These are phyloP conservation scores for Saccharata proteae DNA, from an alignment of 2,329 filamentous ascomycete genomes.

Conservation along the genomic window DNA sequence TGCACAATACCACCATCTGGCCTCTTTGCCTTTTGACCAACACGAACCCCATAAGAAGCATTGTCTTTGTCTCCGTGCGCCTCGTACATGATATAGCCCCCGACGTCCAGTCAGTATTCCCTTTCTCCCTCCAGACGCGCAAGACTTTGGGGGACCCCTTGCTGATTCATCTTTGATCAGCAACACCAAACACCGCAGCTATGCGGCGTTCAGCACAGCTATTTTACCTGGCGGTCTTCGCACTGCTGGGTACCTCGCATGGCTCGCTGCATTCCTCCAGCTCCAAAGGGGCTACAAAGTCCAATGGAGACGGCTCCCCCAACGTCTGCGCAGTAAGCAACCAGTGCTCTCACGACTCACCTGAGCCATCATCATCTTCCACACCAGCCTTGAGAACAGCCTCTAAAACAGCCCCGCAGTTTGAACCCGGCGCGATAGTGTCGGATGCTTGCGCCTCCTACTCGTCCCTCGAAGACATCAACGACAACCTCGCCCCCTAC, in stretches of 20 bases:
- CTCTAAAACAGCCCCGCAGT: slow-evolving; percentile 43
- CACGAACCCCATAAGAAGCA: too few species aligned
- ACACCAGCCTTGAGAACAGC: slow-evolving; percentile 14
- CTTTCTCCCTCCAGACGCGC: too few species aligned
- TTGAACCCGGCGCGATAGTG: slow-evolving; percentile 79
- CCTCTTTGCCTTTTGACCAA: too few species aligned
- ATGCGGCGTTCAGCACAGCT: slow-evolving; percentile 44
- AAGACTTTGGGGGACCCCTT: too few species aligned
- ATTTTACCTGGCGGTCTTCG: slow-evolving; percentile 52
- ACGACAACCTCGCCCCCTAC: slow-evolving; percentile 61
- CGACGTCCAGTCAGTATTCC: too few species aligned
- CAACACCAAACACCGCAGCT: too few species aligned
- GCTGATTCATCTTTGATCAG: too few species aligned
- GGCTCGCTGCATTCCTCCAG: slow-evolving; percentile 19
- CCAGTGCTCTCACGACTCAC: slow-evolving; percentile 12
- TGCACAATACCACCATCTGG: too few species aligned
- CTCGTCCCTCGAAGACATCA: slow-evolving; percentile 75
- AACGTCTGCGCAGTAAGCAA: slow-evolving; percentile 46
- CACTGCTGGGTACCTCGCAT: slow-evolving; percentile 40
- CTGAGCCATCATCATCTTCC: slow-evolving; percentile 10
- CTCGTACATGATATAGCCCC: too few species aligned
- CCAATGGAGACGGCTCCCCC: slow-evolving; percentile 24
- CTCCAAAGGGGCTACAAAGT: slow-evolving; percentile 23
- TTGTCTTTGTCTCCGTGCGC: too few species aligned
- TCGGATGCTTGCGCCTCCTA: slow-evolving; percentile 93